Evolutionary conservation across 148 eudicot species (phyloP).

Genomic region (Bassia scoparia): DNA sequence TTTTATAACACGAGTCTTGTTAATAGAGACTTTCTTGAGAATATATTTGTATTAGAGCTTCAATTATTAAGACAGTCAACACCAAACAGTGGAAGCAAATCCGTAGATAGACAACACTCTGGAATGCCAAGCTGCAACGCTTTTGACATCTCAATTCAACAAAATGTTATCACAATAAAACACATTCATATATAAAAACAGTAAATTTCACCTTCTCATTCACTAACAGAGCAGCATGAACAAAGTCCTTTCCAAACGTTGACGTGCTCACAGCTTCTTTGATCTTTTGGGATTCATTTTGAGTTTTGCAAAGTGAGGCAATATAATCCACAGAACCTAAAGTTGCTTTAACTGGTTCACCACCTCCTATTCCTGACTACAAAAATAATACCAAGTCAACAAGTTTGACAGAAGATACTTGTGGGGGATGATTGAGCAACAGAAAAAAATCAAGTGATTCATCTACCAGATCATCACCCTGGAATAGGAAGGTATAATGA

Average conservation of each 20-base stretch:
- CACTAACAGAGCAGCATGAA: constrained; percentile 88
- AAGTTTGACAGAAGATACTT: constrained; percentile 6
- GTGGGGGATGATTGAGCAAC: not conserved
- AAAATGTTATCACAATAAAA: not conserved
- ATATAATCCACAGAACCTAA: constrained; percentile 92
- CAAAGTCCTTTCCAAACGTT: constrained; percentile 68
- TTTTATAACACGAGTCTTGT: not conserved
- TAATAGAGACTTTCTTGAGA: not conserved
- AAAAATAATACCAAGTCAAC: constrained; percentile 22
- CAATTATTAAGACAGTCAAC: not conserved
- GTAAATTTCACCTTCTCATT: constrained; percentile 61
- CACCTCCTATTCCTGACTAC: constrained; percentile 84
- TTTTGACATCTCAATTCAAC: not conserved
- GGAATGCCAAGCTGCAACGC: not conserved
- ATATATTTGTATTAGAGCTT: not conserved
- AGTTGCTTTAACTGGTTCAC: constrained; percentile 67
- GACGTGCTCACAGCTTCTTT: constrained; percentile 73
- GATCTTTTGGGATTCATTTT: constrained; percentile 67
- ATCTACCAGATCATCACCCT: not conserved
- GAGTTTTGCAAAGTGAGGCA: constrained; percentile 62
- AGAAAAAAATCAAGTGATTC: not conserved
- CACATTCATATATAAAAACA: not conserved
- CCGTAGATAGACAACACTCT: not conserved
- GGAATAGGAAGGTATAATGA: too few species aligned
- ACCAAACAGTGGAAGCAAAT: not conserved